These are phyloP conservation scores for Rhynchosporium secalis DNA, from an alignment of 2,329 filamentous ascomycete genomes.

Conservation along the genomic window DNA sequence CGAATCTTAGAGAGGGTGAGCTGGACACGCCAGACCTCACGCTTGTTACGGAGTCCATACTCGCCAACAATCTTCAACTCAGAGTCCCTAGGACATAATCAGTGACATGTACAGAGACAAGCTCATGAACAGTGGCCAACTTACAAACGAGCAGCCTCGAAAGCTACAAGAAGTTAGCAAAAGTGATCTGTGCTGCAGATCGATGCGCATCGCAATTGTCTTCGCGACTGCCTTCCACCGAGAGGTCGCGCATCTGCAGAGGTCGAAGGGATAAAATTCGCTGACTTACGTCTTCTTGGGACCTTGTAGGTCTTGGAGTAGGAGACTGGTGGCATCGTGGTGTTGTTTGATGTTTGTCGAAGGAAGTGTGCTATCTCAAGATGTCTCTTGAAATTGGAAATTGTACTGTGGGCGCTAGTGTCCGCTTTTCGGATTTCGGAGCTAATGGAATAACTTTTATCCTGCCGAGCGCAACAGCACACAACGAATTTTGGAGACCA, in stretches of 20 bases:
- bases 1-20: constrained; percentile 99
- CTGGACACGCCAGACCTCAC: constrained; percentile 99
- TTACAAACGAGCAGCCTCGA: constrained; percentile 99
- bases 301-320: constrained; percentile 99
- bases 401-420: not conserved
- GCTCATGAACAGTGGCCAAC: constrained; percentile 99
- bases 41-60: constrained; percentile 99
- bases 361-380: constrained; percentile 19
- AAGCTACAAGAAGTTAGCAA: constrained; percentile 57
- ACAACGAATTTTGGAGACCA: constrained; percentile 4
- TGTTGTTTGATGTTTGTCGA: constrained; percentile 22
- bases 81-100: constrained; percentile 80
- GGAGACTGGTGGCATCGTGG: constrained; percentile 57
- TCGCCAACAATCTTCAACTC: constrained; percentile 99
- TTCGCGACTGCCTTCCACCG: not conserved
- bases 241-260: not conserved
- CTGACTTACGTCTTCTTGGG: constrained; percentile 69
- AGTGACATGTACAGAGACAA: constrained; percentile 97
- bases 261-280: not conserved
- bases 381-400: constrained; percentile 16
- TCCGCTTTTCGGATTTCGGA: not conserved
- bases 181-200: not conserved
- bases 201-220: not conserved
- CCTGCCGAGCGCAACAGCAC: not conserved
- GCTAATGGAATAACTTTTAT: not conserved